A percentile compares a stretch with the other conserved stretches of the same genome.
These are phyloP conservation scores for Pseudonitzschia delicatissima DNA, from an alignment of 108 stramenopile species.

Conservation along the genomic window DNA sequence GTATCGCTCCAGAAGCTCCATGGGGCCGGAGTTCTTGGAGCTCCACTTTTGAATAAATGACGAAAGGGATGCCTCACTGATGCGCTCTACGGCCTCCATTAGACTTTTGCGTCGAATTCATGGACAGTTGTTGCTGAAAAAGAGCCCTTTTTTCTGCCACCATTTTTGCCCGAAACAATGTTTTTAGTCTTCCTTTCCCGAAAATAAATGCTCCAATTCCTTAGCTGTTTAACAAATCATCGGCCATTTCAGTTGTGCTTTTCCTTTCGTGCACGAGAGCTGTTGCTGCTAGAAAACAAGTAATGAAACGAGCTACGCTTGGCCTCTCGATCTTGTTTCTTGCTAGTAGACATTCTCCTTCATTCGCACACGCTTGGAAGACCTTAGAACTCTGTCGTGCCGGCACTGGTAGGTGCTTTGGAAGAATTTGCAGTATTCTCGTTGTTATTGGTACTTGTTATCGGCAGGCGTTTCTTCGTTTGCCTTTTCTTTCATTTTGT, in stretches of 20 bases:
- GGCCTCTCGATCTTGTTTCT: conserved; percentile 38
- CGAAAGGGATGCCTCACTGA: conserved; percentile 36
- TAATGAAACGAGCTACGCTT: conserved; percentile 44
- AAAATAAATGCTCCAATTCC: conserved; percentile 1
- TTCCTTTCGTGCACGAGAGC: conserved; percentile 46
- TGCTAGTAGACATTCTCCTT: conserved; percentile 65
- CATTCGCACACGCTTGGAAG: conserved; percentile 69
- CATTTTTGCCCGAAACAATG: not conserved
- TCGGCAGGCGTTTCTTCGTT: conserved; percentile 3
- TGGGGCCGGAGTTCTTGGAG: conserved; percentile 56
- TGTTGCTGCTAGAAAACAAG: conserved; percentile 63
- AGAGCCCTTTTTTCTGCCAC: not conserved
- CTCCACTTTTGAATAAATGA: conserved; percentile 49
- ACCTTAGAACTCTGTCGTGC: conserved; percentile 15
- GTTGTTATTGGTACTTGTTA: conserved; percentile 14
- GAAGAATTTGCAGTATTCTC: not conserved
- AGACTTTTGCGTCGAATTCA: not conserved
- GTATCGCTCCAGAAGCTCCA: conserved; percentile 50
- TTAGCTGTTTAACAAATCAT: not conserved
- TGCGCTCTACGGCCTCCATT: conserved; percentile 15
- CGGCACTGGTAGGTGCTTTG: not conserved
- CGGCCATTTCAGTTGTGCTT: conserved; percentile 18
- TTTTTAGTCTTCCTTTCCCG: not conserved
- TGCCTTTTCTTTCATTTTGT: not conserved
- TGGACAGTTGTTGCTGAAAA: not conserved